These are phyloP conservation scores for Penicillium verhagenii DNA, from an alignment of 495 filamentous ascomycete species.

Conservation along the genomic window DNA sequence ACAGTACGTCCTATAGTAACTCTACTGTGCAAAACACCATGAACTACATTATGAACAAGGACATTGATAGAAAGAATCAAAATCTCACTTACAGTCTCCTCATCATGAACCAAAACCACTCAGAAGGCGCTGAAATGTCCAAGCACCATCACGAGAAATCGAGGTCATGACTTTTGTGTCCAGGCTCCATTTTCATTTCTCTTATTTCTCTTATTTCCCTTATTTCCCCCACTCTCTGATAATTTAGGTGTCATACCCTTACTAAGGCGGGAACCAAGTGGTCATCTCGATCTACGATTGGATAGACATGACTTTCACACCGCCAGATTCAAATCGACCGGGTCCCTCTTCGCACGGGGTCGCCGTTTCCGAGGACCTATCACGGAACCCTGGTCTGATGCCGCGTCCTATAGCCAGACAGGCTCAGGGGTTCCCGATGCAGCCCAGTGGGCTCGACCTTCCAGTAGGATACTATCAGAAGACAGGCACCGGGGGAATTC, in stretches of 20 bases:
- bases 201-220: too few relatives aligned
- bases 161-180: neutral
- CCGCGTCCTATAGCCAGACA: slow-evolving; percentile 7
- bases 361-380: slow-evolving; percentile 20
- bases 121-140: neutral
- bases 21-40: neutral
- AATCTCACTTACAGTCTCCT: neutral
- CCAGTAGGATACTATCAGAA: neutral
- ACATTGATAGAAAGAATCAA: neutral
- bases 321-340: slow-evolving; percentile 22
- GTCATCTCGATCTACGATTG: slow-evolving; percentile 15
- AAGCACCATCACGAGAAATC: neutral
- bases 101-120: neutral
- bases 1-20: neutral
- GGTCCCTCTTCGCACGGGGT: slow-evolving; percentile 3
- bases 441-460: slow-evolving; percentile 7
- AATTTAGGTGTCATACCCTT: neutral
- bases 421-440: slow-evolving; percentile 12
- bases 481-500: slow-evolving; percentile 9
- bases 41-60: neutral
- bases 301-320: slow-evolving; percentile 21
- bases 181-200: neutral
- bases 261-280: neutral
- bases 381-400: slow-evolving; percentile 1
- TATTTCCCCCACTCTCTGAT: too few relatives aligned